These are phyloP conservation scores for Candida methanosorbosa DNA, from an alignment of 805 yeast genomes.

Conservation along the genomic window DNA sequence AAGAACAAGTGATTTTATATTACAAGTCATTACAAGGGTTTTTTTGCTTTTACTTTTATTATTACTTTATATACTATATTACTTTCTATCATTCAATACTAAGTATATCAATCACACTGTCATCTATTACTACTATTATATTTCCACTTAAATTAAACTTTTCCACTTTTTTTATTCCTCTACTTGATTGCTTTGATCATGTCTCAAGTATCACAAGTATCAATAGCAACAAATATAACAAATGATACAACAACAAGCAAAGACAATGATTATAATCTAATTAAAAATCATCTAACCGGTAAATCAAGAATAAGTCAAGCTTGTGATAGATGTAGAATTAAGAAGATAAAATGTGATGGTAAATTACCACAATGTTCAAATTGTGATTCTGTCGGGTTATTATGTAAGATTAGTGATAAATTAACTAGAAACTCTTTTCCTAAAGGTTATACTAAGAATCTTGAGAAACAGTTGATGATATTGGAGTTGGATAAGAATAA, in stretches of 20 bases:
- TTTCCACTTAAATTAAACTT: too few relatives aligned
- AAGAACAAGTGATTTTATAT: too few relatives aligned
- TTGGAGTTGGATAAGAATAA: constrained; percentile 48
- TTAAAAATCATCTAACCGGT: constrained; percentile 27
- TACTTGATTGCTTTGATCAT: too few relatives aligned
- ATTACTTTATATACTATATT: too few relatives aligned
- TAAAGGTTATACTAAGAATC: constrained; percentile 69
- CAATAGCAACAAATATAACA: too few relatives aligned
- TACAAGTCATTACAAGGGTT: too few relatives aligned
- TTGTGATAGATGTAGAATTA: constrained; percentile 71
- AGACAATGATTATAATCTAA: constrained; percentile 8
- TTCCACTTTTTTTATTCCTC: too few relatives aligned
- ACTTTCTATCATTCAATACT: too few relatives aligned
- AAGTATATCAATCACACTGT: too few relatives aligned
- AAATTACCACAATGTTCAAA: constrained; percentile 57
- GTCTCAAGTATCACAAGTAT: not conserved
- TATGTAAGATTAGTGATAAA: constrained; percentile 66
- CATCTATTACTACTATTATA: too few relatives aligned
- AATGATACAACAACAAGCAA: too few relatives aligned
- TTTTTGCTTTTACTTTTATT: too few relatives aligned
- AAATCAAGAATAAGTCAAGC: constrained; percentile 61
- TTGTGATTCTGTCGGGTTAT: constrained; percentile 56
- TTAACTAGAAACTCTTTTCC: constrained; percentile 72
- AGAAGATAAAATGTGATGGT: constrained; percentile 73
- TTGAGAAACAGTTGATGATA: constrained; percentile 53